phyloP scores from a whole-genome alignment of 306 rosid species.

The Acacia melanoxylon region DNA sequence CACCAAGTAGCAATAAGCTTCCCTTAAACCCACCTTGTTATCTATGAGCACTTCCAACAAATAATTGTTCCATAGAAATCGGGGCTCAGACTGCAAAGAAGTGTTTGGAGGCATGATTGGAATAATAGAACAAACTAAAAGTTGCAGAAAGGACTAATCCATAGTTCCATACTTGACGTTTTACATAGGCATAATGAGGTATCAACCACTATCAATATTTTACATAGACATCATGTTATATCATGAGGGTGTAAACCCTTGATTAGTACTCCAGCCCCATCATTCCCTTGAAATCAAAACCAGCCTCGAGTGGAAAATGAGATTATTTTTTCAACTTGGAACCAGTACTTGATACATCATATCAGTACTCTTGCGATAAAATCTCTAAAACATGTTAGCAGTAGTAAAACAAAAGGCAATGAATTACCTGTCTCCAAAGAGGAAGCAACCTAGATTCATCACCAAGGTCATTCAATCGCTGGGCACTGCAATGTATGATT shows the following conservation, averaged over 20 bases:
- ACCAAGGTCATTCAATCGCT: slow-evolving; percentile 65
- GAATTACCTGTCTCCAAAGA: slow-evolving; percentile 85
- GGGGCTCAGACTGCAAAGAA: slow-evolving; percentile 78
- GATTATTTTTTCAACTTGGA: neutral
- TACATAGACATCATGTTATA: neutral
- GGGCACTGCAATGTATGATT: slow-evolving; percentile 62
- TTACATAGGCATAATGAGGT: neutral
- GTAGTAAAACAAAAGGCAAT: slow-evolving; percentile 9
- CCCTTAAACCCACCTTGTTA: slow-evolving; percentile 48
- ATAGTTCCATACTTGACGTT: neutral
- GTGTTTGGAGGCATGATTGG: slow-evolving; percentile 15
- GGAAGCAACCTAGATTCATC: slow-evolving; percentile 77
- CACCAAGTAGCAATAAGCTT: slow-evolving; percentile 24
- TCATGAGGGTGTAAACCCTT: neutral
- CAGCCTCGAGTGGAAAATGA: neutral
- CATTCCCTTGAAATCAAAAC: neutral
- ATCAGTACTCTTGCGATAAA: neutral
- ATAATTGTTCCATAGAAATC: slow-evolving; percentile 89
- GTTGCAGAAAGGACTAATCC: slow-evolving; percentile 19
- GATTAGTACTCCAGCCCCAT: neutral
- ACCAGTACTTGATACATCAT: neutral
- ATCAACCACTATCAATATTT: slow-evolving; percentile 2
- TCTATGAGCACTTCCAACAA: slow-evolving; percentile 83
- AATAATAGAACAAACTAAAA: slow-evolving; percentile 22
- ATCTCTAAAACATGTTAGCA: neutral